These are phyloP conservation scores for Aquanectria penicillioides DNA, from an alignment of 2,329 filamentous ascomycete species.

Conservation along the genomic window DNA sequence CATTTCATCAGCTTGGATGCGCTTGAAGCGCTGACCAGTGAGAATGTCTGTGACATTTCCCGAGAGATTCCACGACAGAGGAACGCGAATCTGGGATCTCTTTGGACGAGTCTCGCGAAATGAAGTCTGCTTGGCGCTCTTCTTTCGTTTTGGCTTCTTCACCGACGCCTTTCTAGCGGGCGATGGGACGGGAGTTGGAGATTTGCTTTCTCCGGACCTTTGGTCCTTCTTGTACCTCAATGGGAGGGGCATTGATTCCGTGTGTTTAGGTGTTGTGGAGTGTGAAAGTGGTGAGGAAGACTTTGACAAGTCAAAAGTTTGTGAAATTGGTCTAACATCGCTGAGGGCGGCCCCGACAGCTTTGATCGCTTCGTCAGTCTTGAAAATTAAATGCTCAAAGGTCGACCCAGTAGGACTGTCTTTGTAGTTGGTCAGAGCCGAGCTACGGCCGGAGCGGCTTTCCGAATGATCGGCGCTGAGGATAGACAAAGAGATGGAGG, in stretches of 20 bases:
- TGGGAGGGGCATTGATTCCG: constrained; percentile 38
- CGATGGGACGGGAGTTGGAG: constrained; percentile 26
- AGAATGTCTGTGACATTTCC: constrained; percentile 68
- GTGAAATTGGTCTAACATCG: constrained; percentile 43
- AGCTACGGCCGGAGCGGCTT: constrained; percentile 14
- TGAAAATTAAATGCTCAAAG: constrained; percentile 57
- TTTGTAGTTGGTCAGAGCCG: constrained; percentile 20
- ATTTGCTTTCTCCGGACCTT: constrained; percentile 19
- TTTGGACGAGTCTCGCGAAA: constrained; percentile 21
- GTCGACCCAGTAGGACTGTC: constrained; percentile 39
- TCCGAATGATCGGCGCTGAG: constrained; percentile 25
- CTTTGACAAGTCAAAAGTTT: constrained; percentile 21
- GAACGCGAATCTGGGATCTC: constrained; percentile 33
- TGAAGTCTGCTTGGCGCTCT: constrained; percentile 31
- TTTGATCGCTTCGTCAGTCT: constrained; percentile 62
- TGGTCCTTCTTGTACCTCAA: constrained; percentile 29
- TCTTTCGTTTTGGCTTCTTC: constrained; percentile 56
- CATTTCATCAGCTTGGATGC: constrained; percentile 68
- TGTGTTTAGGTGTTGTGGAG: constrained; percentile 31
- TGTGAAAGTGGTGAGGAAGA: constrained; percentile 28
- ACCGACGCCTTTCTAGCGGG: constrained; percentile 45
- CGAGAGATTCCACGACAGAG: constrained; percentile 61
- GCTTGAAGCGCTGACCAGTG: constrained; percentile 63
- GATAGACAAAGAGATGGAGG: constrained; percentile 39
- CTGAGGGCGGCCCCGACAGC: constrained; percentile 54